Evolutionary conservation across 2,329 filamentous ascomycete species (phyloP).

Genomic region (Lizonia empirigonia): DNA sequence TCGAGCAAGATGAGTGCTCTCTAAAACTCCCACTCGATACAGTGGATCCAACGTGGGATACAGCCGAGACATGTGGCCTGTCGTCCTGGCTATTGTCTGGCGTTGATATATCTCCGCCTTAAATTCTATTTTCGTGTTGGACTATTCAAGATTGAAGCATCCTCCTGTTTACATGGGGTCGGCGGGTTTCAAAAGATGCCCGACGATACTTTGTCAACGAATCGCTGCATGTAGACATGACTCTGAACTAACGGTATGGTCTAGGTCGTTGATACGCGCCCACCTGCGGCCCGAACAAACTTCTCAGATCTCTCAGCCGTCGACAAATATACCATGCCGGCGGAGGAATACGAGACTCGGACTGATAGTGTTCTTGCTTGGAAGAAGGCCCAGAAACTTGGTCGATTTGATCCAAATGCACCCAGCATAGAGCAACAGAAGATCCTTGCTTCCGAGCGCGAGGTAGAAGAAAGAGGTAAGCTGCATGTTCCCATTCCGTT

Average conservation of each 20-base stretch:
- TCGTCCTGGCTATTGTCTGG: not conserved
- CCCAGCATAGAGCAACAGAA: conserved; percentile 75
- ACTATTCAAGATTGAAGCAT: not conserved
- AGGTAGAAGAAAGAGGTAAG: conserved; percentile 71
- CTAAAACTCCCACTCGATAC: not conserved
- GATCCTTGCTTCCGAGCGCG: conserved; percentile 69
- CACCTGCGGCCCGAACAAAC: conserved; percentile 74
- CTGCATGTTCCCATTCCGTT: conserved; percentile 19
- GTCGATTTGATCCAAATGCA: conserved; percentile 89
- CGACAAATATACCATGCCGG: conserved; percentile 89
- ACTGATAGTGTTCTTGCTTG: conserved; percentile 88
- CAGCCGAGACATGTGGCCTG: not conserved
- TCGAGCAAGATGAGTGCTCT: not conserved
- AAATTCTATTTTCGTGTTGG: conserved; percentile 1
- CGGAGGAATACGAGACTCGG: conserved; percentile 82
- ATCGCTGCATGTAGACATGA: conserved; percentile 20
- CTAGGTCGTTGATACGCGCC: conserved; percentile 81
- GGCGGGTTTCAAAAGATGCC: not conserved
- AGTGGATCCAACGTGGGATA: not conserved
- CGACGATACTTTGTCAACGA: conserved; percentile 21
- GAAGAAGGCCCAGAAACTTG: conserved; percentile 95
- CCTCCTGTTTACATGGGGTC: not conserved
- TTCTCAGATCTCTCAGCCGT: conserved; percentile 81
- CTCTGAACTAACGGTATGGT: conserved; percentile 29
- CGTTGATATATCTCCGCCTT: not conserved